A percentile compares a stretch with the other conserved stretches of the same genome.
These are phyloP conservation scores for Fusarium napiforme DNA, from an alignment of 2,329 filamentous ascomycete genomes.

Conservation along the genomic window DNA sequence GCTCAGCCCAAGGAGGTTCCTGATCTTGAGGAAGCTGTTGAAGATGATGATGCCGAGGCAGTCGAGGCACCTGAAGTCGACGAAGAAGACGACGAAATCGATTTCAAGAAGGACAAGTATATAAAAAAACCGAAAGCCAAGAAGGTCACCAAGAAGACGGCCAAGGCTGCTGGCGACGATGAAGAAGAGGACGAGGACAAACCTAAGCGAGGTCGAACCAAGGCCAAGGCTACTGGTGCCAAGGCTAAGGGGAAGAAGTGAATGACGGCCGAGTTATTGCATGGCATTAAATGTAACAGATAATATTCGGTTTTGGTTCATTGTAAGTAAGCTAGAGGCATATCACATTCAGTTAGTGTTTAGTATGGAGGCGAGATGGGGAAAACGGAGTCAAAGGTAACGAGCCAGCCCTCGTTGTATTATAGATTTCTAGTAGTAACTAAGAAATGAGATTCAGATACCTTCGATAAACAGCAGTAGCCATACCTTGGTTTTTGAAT, in stretches of 20 bases:
- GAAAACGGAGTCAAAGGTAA: conserved; percentile 25
- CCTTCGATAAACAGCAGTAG: not conserved
- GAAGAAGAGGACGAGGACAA: conserved; percentile 58
- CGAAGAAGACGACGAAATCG: conserved; percentile 77
- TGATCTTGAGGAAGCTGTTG: conserved; percentile 94
- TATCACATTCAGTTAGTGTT: not conserved
- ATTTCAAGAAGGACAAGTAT: conserved; percentile 94
- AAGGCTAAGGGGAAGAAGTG: conserved; percentile 63
- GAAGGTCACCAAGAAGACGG: conserved; percentile 59
- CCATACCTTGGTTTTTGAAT: not conserved
- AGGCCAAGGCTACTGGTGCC: conserved; percentile 52
- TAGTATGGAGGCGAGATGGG: conserved; percentile 8
- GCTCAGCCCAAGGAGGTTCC: conserved; percentile 80
- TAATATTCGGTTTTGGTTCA: conserved; percentile 16
- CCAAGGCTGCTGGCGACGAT: conserved; percentile 58
- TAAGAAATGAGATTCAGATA: not conserved
- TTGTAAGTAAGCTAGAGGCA: conserved; percentile 2
- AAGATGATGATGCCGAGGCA: conserved; percentile 82
- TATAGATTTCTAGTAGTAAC: not conserved
- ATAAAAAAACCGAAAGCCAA: conserved; percentile 88
- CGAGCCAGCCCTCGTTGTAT: conserved; percentile 9
- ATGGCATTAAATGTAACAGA: conserved; percentile 4
- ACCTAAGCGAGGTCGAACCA: conserved; percentile 61
- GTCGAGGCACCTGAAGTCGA: conserved; percentile 69
- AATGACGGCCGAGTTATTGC: not conserved